A percentile compares a stretch with the other conserved stretches of the same genome.
These are phyloP conservation scores for Sporisorium graminicola DNA, from an alignment of 1,284 basidiomycete species.

Conservation along the genomic window DNA sequence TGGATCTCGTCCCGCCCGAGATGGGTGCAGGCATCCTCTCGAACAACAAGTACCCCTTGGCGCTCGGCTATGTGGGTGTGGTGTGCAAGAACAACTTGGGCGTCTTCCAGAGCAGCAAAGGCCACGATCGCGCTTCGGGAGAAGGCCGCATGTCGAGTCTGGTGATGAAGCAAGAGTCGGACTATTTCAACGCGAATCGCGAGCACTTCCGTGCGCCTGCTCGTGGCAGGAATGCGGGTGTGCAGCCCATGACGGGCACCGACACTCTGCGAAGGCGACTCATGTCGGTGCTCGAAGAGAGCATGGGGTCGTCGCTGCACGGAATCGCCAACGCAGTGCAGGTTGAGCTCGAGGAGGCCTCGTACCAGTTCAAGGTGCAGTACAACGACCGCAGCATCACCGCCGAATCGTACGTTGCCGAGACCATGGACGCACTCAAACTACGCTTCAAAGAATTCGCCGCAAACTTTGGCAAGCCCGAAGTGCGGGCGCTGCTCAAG, in stretches of 20 bases:
- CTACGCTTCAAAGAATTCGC: conserved; percentile 89
- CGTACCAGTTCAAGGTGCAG: conserved; percentile 99
- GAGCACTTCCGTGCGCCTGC: conserved; percentile 77
- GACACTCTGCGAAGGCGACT: conserved; percentile 86
- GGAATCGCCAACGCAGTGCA: conserved; percentile 96
- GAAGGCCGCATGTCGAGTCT: conserved; percentile 71
- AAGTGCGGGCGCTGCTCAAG: conserved; percentile 89
- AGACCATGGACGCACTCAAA: conserved; percentile 94
- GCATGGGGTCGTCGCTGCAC: conserved; percentile 94
- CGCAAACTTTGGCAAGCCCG: conserved; percentile 86
- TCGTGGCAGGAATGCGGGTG: conserved; percentile 72
- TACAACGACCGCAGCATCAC: conserved; percentile 97
- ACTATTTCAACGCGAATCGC: conserved; percentile 81
- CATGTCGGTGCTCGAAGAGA: conserved; percentile 96
- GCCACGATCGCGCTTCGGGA: conserved; percentile 50
- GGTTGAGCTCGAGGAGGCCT: conserved; percentile 93
- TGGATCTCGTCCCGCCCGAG: conserved; percentile 92
- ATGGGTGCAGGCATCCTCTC: conserved; percentile 84
- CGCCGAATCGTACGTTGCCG: conserved; percentile 96
- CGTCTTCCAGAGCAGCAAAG: conserved; percentile 49
- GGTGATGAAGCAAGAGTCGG: conserved; percentile 80
- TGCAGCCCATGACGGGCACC: conserved; percentile 80
- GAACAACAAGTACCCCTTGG: conserved; percentile 95
- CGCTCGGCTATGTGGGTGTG: conserved; percentile 97
- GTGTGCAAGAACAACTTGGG: conserved; percentile 74